Base-by-base conservation (phyloP, 73 alveolate genomes). In the Tetrahymena elliotti region DNA sequence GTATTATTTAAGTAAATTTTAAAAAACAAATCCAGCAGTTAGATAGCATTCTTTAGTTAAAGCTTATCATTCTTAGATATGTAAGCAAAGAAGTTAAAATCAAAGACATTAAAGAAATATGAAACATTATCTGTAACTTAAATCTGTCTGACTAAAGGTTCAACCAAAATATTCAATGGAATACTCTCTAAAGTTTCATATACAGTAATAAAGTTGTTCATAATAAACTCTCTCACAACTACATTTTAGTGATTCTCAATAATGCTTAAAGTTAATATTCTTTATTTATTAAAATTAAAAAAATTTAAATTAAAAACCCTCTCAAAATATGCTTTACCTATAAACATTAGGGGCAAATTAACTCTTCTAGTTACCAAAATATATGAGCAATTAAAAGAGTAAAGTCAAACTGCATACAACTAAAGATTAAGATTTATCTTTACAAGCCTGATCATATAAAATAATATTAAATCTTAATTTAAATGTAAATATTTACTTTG, bases 81-180 rank as follows among this genome's bases (percentile, higher is more conserved):
- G 52, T 96, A 96, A 33, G 98, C 96, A 93, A 99, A 98, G 97
- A 99, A 99, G 40, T 98, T 97, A 95, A 98, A 97, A 97, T 99
- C 99, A 95, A 98, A 97, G 40, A 98, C 96, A 94, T 98, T 98
- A 94, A 97, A 98, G 96, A 95, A 96, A 97, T 97, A 99, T n/a
- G 99, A 94, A 33, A 96, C 97, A 6, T 97, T 99, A 84, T 98
- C 98, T 68, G 98, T 96, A 15, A 97, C 96, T 96, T 97, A 96
- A 16, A 97, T 95, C 94, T 98, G 98, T 95, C 98, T 98, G 2
- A 98, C 98, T 53, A 98, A 95, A 52, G 99, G 99, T 68, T 99
- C 99, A 7, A 99, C 96, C 92, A 99, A 95, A 31, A 99, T 95
- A 24, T 98, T 98, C 0, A 98, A 98, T 13, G 99, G 99, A n/a